These are phyloP conservation scores for Penicillium alfredii DNA, from an alignment of 495 filamentous ascomycete genomes.

Conservation along the genomic window DNA sequence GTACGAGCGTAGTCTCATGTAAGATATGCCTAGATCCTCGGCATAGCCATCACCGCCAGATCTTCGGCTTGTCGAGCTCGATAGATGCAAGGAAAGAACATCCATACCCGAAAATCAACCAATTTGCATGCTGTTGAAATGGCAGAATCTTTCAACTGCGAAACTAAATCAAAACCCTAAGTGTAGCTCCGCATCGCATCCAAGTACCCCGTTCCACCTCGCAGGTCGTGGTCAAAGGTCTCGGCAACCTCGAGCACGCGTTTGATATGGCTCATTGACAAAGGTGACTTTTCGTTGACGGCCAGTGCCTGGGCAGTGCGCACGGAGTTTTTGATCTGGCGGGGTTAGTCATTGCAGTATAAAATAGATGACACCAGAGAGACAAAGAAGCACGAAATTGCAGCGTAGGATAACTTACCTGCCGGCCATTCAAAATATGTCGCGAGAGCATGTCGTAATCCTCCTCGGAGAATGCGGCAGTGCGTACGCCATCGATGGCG, in stretches of 20 bases:
- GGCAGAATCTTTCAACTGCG: too few relatives aligned
- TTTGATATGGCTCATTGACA: conserved; percentile 78
- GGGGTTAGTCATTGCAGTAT: conserved; percentile 6
- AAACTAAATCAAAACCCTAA: too few relatives aligned
- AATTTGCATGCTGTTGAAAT: too few relatives aligned
- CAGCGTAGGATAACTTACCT: conserved; percentile 42
- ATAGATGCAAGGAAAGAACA: too few relatives aligned
- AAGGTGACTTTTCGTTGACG: conserved; percentile 61
- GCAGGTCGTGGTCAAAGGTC: conserved; percentile 73
- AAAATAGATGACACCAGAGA: not conserved
- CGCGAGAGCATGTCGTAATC: conserved; percentile 63
- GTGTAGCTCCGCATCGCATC: conserved; percentile 50
- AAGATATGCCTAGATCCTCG: too few relatives aligned
- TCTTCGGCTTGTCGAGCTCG: too few relatives aligned
- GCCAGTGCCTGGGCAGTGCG: conserved; percentile 82
- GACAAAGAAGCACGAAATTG: not conserved
- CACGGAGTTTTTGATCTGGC: conserved; percentile 85
- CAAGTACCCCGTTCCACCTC: conserved; percentile 55
- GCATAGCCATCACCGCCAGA: too few relatives aligned
- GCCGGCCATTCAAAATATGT: conserved; percentile 78
- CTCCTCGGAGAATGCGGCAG: conserved; percentile 57
- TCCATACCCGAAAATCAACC: too few relatives aligned
- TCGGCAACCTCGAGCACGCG: conserved; percentile 76
- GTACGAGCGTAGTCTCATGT: too few relatives aligned
- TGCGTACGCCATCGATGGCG: conserved; percentile 55